Base-by-base conservation (phyloP, 306 rosid species). In the Sechiopsis laciniata region DNA sequence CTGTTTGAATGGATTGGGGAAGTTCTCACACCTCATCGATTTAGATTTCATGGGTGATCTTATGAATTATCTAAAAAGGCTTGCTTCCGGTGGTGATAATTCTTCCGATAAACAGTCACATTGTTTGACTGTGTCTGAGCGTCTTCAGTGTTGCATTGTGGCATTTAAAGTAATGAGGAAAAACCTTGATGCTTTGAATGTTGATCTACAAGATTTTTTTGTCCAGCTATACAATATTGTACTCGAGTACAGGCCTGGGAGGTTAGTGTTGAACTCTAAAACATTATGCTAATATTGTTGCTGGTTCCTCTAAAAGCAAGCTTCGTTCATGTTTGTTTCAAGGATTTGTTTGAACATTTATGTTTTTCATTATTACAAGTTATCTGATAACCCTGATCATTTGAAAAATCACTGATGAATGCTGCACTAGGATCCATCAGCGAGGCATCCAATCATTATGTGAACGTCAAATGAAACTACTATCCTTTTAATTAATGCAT, bases 141-240 rank as follows among this genome's bases (percentile, higher is more conserved):
- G 97, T 60, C 95, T 95, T 69, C 88, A 82, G 53, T 95, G 99
- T 81, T 95, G 96, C 86, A 86, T 95, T 56, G 91, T 95, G 79
- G 97, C 97, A 64, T 95, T 91, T 78, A 95, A 84, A 89, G 95
- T 95, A 80, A 91, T 89, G 97, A 88, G 80, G 86, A 89, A 75
- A 85, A 95, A 95, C 82, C 99, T 91, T 55, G 96, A 89, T 71
- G 97, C 99, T 62, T 76, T 91, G 87, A 91, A 89, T 78, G 91
- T 95, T 84, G 99, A 95, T 85, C 81, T 91, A 53, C 97, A 91
- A 55, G 97, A 91, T 84, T 95, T 89, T 75, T 88, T 83, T 24
- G 83, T 95, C 78, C 90, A 95, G 84, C 90, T 95, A 67, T 95
- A 95, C 91, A 91, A 89, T 88, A 85, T 91, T 74, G 48, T 95